These are phyloP conservation scores for Cutaneotrichosporon arboriforme DNA, from an alignment of 1,284 basidiomycete species.

Conservation along the genomic window DNA sequence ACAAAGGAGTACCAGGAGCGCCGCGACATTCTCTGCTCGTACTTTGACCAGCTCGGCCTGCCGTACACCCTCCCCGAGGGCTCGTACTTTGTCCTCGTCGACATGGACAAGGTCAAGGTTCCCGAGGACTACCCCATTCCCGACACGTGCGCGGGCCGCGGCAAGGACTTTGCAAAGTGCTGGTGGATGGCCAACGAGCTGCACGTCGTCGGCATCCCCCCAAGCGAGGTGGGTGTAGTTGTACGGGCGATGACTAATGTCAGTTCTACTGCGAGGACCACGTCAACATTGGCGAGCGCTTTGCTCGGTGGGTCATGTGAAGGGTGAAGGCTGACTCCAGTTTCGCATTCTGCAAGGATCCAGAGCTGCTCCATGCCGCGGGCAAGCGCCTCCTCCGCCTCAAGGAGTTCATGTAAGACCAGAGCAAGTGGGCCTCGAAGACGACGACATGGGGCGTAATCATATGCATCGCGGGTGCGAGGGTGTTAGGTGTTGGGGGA, in stretches of 20 bases:
- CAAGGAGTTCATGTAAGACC: slow-evolving; percentile 35
- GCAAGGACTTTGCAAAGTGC: slow-evolving; percentile 81
- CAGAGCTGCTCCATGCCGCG: slow-evolving; percentile 70
- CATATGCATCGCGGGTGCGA: no score
- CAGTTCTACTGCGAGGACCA: slow-evolving; percentile 84
- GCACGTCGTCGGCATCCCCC: slow-evolving; percentile 81
- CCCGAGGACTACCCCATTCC: slow-evolving; percentile 83
- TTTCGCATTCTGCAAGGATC: slow-evolving; percentile 91
- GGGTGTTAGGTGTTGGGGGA: no score
- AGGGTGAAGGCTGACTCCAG: slow-evolving; percentile 51
- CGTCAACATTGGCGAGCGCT: slow-evolving; percentile 74
- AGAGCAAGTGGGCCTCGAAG: neutral
- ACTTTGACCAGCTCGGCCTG: slow-evolving; percentile 78
- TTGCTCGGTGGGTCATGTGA: no score
- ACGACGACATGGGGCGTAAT: no score
- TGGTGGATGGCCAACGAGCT: slow-evolving; percentile 88
- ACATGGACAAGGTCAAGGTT: slow-evolving; percentile 72
- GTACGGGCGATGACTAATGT: slow-evolving; percentile 2
- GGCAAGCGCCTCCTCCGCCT: slow-evolving; percentile 69
- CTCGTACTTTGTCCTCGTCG: slow-evolving; percentile 82
- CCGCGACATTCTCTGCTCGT: slow-evolving; percentile 64
- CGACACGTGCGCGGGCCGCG: slow-evolving; percentile 65
- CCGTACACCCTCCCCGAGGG: slow-evolving; percentile 84
- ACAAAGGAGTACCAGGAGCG: slow-evolving; percentile 73
- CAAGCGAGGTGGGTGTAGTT: no score